A percentile compares a stretch with the other conserved stretches of the same genome.
Conservation (phyloP, 345 rosid genomes). For the Lagerstroemia speciosa region DNA sequence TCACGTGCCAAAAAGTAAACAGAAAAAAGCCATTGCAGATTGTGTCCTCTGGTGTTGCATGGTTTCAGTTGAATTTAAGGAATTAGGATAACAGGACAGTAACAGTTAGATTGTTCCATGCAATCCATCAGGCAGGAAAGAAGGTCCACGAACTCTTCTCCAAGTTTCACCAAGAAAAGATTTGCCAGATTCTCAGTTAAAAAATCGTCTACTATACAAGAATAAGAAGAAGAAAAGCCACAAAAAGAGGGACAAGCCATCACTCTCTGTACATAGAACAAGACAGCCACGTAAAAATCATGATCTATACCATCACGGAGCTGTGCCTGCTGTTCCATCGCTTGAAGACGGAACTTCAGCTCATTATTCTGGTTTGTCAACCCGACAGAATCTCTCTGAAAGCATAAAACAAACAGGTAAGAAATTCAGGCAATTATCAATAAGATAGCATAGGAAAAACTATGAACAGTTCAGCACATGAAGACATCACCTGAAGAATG, state of each 20-base stretch:
- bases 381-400: constrained; percentile 44
- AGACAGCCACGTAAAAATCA: background rate
- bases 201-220: background rate
- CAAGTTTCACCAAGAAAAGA: background rate
- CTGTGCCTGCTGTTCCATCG: constrained; percentile 57
- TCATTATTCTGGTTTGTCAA: constrained; percentile 44
- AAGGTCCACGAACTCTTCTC: background rate
- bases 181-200: background rate
- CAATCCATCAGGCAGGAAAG: background rate
- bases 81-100: background rate
- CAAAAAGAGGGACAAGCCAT: no score
- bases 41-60: background rate
- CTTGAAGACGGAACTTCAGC: constrained; percentile 53
- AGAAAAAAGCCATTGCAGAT: background rate
- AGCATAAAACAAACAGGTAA: background rate
- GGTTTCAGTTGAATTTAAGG: background rate
- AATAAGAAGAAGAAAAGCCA: background rate
- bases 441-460: background rate
- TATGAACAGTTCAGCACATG: background rate
- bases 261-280: background rate
- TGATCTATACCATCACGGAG: constrained; percentile 40
- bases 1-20: no score
- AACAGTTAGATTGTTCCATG: background rate
- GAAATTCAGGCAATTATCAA: background rate
- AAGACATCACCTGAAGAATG: constrained; percentile 57